A percentile compares a stretch with the other conserved stretches of the same genome.
These are phyloP conservation scores for Basidiobolus meristosporus DNA, from an alignment of 371 early-diverging fungal species.

Conservation along the genomic window DNA sequence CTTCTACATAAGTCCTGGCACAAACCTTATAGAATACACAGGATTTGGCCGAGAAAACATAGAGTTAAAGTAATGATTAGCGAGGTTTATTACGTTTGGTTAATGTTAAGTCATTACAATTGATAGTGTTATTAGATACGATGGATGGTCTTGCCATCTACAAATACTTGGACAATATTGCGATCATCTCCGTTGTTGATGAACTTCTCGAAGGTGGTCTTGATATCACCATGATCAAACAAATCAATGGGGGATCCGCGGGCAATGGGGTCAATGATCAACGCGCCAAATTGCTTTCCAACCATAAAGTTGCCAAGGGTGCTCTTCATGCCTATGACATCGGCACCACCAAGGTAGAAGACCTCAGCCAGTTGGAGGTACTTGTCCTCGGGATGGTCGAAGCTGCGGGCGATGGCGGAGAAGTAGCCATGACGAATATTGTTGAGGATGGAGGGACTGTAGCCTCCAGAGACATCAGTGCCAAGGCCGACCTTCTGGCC, in stretches of 20 bases:
- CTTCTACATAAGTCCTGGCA: no score
- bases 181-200: slow-evolving; percentile 7
- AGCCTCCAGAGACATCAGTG: slow-evolving; percentile 84
- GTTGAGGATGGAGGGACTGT: slow-evolving; percentile 60
- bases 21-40: no score
- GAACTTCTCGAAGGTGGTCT: no score
- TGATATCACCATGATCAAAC: slow-evolving; percentile 14
- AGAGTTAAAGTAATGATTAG: no score
- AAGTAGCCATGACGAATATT: no score
- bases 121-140: no score
- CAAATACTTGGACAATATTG: slow-evolving; percentile 5
- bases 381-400: no score
- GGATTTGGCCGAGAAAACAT: no score
- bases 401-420: no score
- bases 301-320: slow-evolving; percentile 56
- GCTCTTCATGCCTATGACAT: slow-evolving; percentile 43
- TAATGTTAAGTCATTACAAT: no score
- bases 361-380: slow-evolving; percentile 43
- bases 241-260: slow-evolving; percentile 20
- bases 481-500: slow-evolving; percentile 78
- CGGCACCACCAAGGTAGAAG: slow-evolving; percentile 75
- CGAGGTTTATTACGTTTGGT: no score
- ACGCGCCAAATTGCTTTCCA: slow-evolving; percentile 81
- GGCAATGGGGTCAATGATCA: slow-evolving; percentile 39
- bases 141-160: no score